These are phyloP conservation scores for Crassisporium funariophilum DNA, from an alignment of 768 basidiomycete species.

Conservation along the genomic window DNA sequence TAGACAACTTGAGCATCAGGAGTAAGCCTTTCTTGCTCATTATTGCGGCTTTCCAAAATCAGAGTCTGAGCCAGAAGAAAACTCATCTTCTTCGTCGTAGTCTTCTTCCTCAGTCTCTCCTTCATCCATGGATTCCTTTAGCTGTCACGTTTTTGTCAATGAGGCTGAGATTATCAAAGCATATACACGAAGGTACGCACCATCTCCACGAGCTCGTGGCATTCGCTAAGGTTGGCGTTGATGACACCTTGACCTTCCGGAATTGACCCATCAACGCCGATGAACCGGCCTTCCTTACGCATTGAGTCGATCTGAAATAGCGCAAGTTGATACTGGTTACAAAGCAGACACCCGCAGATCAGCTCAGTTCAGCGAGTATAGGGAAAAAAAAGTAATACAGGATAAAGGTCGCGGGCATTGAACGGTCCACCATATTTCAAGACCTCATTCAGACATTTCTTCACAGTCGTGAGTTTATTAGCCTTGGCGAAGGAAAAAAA, in stretches of 20 bases:
- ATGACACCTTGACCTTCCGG: slow-evolving; percentile 97
- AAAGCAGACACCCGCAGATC: not conserved
- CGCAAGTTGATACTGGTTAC: slow-evolving; percentile 82
- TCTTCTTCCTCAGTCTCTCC: slow-evolving; percentile 58
- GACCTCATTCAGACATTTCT: slow-evolving; percentile 96
- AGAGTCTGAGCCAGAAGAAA: slow-evolving; percentile 30
- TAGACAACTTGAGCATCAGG: no score
- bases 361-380: slow-evolving; percentile 1
- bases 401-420: slow-evolving; percentile 89
- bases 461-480: slow-evolving; percentile 94
- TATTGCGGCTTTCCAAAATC: slow-evolving; percentile 7
- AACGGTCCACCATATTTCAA: slow-evolving; percentile 94
- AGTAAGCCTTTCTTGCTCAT: not conserved
- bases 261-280: slow-evolving; percentile 83
- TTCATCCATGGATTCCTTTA: slow-evolving; percentile 85
- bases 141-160: no score
- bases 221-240: slow-evolving; percentile 94
- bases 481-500: slow-evolving; percentile 51
- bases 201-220: slow-evolving; percentile 96
- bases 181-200: no score
- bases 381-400: slow-evolving; percentile 54
- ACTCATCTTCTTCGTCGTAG: slow-evolving; percentile 57
- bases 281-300: slow-evolving; percentile 91
- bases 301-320: slow-evolving; percentile 94
- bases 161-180: no score